Percentiles rank a stretch among this genome's conserved stretches.
phyloP scores from a whole-genome alignment of 768 basidiomycete species.

The Ephemerocybe angulata region DNA sequence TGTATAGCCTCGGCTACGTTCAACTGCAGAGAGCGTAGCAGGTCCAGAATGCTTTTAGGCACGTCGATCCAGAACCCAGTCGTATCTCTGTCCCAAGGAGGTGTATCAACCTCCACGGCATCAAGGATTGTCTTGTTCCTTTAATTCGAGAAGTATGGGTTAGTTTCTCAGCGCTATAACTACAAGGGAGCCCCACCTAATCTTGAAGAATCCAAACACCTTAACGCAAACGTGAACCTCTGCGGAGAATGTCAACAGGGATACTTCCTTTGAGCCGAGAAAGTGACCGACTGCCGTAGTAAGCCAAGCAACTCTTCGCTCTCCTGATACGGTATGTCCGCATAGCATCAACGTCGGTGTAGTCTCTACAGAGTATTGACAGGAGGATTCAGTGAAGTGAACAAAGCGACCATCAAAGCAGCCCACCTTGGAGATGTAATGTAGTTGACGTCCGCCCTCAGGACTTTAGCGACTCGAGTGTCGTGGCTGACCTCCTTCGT shows the following conservation, averaged over 20 bases:
- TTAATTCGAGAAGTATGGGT: background rate
- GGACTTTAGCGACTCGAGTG: conserved; percentile 61
- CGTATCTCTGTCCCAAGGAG: conserved; percentile 70
- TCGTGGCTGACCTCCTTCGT: conserved; percentile 82
- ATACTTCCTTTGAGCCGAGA: background rate
- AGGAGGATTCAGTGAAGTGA: background rate
- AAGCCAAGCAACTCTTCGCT: conserved; percentile 55
- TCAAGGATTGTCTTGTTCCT: conserved; percentile 70
- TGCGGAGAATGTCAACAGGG: conserved; percentile 21
- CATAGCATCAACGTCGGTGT: conserved; percentile 73
- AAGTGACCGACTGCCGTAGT: conserved; percentile 64
- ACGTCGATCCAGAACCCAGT: conserved; percentile 81
- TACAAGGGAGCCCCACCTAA: conserved; percentile 42
- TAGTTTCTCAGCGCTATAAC: background rate
- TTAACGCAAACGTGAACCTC: conserved; percentile 62
- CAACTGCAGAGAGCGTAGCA: conserved; percentile 53
- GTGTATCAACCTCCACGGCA: conserved; percentile 71
- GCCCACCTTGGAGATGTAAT: conserved; percentile 65
- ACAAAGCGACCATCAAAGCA: too few species aligned
- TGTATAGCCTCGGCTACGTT: conserved; percentile 81
- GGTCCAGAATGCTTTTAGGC: conserved; percentile 45
- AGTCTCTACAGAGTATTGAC: conserved; percentile 48
- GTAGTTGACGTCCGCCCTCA: conserved; percentile 80
- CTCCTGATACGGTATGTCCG: conserved; percentile 73
- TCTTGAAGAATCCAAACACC: conserved; percentile 86